phyloP scores from a whole-genome alignment of 768 basidiomycete species.

The Mycena albidolilacea region DNA sequence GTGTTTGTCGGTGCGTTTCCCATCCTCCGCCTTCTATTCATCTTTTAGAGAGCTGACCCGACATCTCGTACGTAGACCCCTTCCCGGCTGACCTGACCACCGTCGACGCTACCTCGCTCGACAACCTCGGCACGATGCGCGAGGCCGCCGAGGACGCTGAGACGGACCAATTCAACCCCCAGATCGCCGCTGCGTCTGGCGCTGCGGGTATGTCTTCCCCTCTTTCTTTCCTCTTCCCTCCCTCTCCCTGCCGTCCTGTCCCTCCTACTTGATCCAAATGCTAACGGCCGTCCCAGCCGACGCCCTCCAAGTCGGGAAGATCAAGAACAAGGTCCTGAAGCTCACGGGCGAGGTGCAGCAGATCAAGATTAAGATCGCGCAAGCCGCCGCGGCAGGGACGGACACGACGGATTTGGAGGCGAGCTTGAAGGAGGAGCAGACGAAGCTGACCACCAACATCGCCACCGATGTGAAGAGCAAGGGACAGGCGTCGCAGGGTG shows the following conservation, averaged over 20 bases:
- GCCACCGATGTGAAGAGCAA: conserved; percentile 49
- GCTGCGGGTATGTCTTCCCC: conserved; percentile 31
- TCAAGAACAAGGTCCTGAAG: conserved; percentile 63
- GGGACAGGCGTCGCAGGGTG: conserved; percentile 50
- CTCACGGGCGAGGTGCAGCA: conserved; percentile 54
- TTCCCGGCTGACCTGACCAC: conserved; percentile 54
- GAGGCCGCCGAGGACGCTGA: conserved; percentile 43
- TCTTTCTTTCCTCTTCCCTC: background rate
- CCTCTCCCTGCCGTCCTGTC: background rate
- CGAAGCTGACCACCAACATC: conserved; percentile 55
- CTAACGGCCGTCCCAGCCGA: conserved; percentile 39
- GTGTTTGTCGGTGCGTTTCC: conserved; percentile 52
- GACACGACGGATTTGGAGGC: conserved; percentile 48
- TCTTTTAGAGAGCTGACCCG: background rate
- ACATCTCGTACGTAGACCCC: conserved; percentile 38
- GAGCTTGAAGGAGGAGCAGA: conserved; percentile 48
- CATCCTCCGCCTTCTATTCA: conserved; percentile 6
- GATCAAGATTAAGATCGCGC: conserved; percentile 54
- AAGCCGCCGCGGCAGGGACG: conserved; percentile 50
- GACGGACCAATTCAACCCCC: conserved; percentile 42
- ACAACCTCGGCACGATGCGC: conserved; percentile 42
- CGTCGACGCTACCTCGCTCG: conserved; percentile 45
- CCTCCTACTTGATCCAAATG: background rate
- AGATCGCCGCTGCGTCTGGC: conserved; percentile 43
- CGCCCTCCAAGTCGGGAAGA: conserved; percentile 56